phyloP scores from a whole-genome alignment of 2,329 filamentous ascomycete genomes.

The Fusarium azukiicola region DNA sequence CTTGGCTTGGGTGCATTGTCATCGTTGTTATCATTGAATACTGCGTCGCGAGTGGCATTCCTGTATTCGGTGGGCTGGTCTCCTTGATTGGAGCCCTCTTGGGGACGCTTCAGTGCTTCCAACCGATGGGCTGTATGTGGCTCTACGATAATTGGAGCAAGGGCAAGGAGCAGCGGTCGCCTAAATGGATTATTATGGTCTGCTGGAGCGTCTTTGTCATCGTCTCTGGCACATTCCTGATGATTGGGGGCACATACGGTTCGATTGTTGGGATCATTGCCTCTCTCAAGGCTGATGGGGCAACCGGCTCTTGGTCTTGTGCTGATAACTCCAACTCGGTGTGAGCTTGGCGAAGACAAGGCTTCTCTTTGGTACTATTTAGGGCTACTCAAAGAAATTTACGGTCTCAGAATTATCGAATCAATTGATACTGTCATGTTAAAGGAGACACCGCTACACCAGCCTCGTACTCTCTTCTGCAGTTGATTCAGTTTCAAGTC shows the following conservation, averaged over 20 bases:
- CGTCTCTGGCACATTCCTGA: constrained; percentile 26
- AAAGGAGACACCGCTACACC: no score
- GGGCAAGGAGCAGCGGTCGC: not conserved
- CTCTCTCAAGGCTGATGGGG: not conserved
- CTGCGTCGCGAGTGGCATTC: constrained; percentile 44
- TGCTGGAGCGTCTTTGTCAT: constrained; percentile 37
- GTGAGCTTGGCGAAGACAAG: no score
- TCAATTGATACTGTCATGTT: no score
- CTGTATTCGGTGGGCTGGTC: constrained; percentile 42
- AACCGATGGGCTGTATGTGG: constrained; percentile 47
- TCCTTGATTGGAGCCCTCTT: constrained; percentile 44
- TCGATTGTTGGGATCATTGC: constrained; percentile 30
- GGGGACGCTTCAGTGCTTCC: constrained; percentile 45
- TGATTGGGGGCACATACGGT: constrained; percentile 42
- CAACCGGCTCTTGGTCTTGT: constrained; percentile 30
- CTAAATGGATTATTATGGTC: constrained; percentile 26
- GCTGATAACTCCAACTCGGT: constrained; percentile 38
- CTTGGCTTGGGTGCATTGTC: constrained; percentile 51
- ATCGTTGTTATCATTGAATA: constrained; percentile 36
- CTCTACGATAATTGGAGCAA: constrained; percentile 40
- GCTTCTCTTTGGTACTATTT: no score
- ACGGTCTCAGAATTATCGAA: no score
- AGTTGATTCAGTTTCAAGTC: no score
- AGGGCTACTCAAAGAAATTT: no score
- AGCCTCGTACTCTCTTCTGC: no score